Evolutionary conservation across 2,329 filamentous ascomycete genomes (phyloP).

Genomic region (Hypoxylon sp.): DNA sequence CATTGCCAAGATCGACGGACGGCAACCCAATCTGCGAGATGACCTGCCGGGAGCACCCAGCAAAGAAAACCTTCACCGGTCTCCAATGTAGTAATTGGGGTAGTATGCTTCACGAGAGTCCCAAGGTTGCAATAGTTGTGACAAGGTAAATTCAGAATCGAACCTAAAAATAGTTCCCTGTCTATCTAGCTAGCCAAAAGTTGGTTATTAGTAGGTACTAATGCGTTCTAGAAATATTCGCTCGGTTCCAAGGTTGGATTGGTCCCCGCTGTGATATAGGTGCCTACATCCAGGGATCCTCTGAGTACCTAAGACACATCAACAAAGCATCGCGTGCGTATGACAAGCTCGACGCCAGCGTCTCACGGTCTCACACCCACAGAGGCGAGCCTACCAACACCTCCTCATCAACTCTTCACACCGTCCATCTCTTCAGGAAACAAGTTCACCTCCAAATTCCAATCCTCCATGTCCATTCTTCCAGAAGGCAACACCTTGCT

Average conservation of each 20-base stretch:
- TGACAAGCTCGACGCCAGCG: neutral
- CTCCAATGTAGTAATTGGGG: constrained; percentile 13
- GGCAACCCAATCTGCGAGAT: constrained; percentile 17
- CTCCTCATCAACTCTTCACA: neutral
- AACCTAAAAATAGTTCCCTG: constrained; percentile 3
- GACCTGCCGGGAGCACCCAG: neutral
- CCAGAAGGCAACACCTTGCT: constrained; percentile 47
- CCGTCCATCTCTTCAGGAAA: neutral
- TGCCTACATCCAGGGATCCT: too few relatives aligned
- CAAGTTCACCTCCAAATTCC: constrained; percentile 36
- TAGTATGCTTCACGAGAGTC: constrained; percentile 2
- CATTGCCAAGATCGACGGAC: constrained; percentile 25
- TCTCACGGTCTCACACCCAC: too few relatives aligned
- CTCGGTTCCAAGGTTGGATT: neutral
- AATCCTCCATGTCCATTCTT: constrained; percentile 52
- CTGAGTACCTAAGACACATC: too few relatives aligned
- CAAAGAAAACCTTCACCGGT: constrained; percentile 16
- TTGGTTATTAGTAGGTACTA: neutral
- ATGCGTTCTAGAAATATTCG: constrained; percentile 1
- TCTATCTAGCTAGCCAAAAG: neutral
- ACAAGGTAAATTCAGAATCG: neutral
- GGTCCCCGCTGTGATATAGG: neutral
- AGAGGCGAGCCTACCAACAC: neutral
- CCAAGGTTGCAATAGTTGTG: neutral
- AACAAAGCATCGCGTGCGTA: neutral